Conservation (phyloP, 2,329 filamentous ascomycete species). For the Leptosphaerulina australis region DNA sequence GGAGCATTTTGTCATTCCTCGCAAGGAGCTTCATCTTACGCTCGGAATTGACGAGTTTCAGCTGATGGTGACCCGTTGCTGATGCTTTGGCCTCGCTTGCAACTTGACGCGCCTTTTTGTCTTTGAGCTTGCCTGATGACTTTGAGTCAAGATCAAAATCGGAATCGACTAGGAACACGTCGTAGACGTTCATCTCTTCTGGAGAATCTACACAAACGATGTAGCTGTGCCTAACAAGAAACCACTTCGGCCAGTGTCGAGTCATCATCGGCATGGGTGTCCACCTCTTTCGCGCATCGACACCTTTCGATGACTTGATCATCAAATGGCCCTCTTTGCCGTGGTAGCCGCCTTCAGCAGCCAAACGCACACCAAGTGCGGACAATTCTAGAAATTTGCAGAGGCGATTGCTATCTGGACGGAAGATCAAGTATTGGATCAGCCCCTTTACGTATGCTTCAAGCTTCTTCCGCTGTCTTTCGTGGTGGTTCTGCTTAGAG, state of each 20-base stretch:
- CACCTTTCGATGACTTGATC: conserved; percentile 87
- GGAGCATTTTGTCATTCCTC: conserved; percentile 84
- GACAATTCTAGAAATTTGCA: conserved; percentile 97
- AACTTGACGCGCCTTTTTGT: conserved; percentile 64
- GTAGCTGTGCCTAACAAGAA: conserved; percentile 96
- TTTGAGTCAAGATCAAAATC: conserved; percentile 84
- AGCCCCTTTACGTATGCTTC: conserved; percentile 92
- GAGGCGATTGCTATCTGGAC: conserved; percentile 90
- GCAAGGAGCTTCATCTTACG: conserved; percentile 90
- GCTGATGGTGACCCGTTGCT: conserved; percentile 76
- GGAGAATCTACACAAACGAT: conserved; percentile 98
- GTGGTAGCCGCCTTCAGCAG: conserved; percentile 94
- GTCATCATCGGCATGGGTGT: conserved; percentile 79
- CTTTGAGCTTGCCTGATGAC: conserved; percentile 53
- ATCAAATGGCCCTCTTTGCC: conserved; percentile 95
- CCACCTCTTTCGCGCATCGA: conserved; percentile 82
- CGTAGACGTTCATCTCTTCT: conserved; percentile 98
- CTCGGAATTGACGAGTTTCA: conserved; percentile 90
- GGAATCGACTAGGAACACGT: conserved; percentile 94
- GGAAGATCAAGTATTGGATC: conserved; percentile 96
- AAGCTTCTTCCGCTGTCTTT: conserved; percentile 80
- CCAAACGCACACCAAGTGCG: conserved; percentile 88
- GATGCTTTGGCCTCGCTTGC: conserved; percentile 69
- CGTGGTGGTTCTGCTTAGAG: conserved; percentile 68
- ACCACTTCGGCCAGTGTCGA: conserved; percentile 93